Evolutionary conservation across 1,284 basidiomycete genomes (phyloP), one percentile per base, ranked within the genome.

Genomic region (Sparassis latifolia): DNA sequence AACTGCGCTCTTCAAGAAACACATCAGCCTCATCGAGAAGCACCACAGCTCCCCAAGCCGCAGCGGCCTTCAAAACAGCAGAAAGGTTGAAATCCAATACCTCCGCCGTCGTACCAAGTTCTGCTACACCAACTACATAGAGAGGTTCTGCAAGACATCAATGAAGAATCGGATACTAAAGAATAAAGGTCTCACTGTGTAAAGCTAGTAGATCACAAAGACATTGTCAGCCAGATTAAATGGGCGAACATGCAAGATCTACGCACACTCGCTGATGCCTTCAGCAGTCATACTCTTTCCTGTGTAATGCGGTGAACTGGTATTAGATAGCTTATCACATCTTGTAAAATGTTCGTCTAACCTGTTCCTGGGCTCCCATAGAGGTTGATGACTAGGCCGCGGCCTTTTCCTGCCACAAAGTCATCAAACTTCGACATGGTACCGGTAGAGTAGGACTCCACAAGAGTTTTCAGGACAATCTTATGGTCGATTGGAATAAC

Each of bases 1-100:
- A 63, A 2, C 78, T 78, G 9, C 81, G 76, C 62, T 79, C 75
- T 58, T 84, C 80, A 28, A 84, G 71, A 72, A 82, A 84, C 2
- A 84, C 69, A 44, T 67, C 64, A n/a, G 65, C 65, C 63, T 84
- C 81, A 56, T 83, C 81, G 53, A 84, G 82, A 40, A 84, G 68
- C 0, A 83, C 76, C 42, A 83, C 80, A 0, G 80, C 80, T 45
- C 79, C 79, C 82, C 82, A 84, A 5, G 75, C 69, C 9, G 78
- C 79, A 0, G 79, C 75, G 35, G 80, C 66, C 52, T 81, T 67
- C 45, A 68, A 62, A 46, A 66, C 62, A 7, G 50, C 50, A 1
- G 58, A 56, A 32, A 66, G 60, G 49, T 53, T 58, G 7, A 44
- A 33, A 42, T 66, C 62, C 35, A 67, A 49, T 0, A 66, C 60